Conservation (phyloP, 805 yeast species). For the Ogataea nitratoaversa region DNA sequence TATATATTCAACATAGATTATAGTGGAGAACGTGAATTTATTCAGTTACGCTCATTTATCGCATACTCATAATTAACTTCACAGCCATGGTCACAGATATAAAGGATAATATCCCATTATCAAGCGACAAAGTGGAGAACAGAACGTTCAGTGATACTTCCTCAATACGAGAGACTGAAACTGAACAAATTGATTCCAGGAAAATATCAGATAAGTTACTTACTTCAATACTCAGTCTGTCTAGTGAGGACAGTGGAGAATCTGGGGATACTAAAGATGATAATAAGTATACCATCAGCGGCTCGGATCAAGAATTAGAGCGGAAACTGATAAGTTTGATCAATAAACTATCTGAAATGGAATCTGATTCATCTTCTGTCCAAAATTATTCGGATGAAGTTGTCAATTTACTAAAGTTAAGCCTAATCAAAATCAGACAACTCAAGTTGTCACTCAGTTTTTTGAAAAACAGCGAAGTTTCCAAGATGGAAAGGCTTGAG, state of each 20-base stretch:
- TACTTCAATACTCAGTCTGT: constrained; percentile 5
- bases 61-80: too few species aligned
- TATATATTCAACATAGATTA: too few species aligned
- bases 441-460: constrained; percentile 13
- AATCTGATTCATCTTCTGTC: not conserved
- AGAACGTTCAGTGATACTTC: not conserved
- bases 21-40: too few species aligned
- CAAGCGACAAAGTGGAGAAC: too few species aligned
- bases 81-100: not conserved
- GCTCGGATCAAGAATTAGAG: constrained; percentile 25
- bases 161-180: not conserved
- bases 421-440: constrained; percentile 17
- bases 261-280: constrained; percentile 9
- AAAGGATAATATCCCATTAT: too few species aligned
- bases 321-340: constrained; percentile 11
- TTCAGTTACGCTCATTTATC: too few species aligned
- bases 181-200: not conserved
- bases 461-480: constrained; percentile 13
- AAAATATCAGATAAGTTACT: constrained; percentile 7
- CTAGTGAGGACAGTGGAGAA: constrained; percentile 4
- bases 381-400: constrained; percentile 6
- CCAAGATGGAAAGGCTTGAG: constrained; percentile 21
- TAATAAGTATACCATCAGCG: constrained; percentile 7
- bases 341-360: constrained; percentile 5
- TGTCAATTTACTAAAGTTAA: constrained; percentile 12